Evolutionary conservation across 129 eudicot genomes (phyloP), one percentile per base, ranked within the genome.

Genomic region (Chrysanthemum lavandulifolium): DNA sequence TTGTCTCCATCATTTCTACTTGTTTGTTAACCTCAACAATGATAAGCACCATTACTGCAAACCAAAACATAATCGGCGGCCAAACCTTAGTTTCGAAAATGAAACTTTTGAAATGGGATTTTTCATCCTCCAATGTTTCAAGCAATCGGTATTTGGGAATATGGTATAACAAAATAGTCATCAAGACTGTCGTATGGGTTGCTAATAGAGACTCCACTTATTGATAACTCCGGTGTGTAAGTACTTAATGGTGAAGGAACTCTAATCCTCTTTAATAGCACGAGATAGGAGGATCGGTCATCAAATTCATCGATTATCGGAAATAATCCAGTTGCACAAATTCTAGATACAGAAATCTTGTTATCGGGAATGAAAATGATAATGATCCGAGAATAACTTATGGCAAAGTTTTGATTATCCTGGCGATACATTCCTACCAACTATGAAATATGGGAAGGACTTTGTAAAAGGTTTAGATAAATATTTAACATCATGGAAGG

Each of bases 331-430:
- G 82, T 88, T 29, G 82, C 80, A 2, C 80, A 74, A 27, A 83
- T 88, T 19, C 80, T 88, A 7, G 85, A 79, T 47, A 80, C 91
- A 6, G 95, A 67, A 85, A 88, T 45, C 86, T 88, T 29, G 80
- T 88, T 19, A 54, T 88, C 19, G 49, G 65, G 36, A 55, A 64
- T 58, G 65, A 61, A 4, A 52, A 55, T 23, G 65, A 65, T 7
- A 0, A 6, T 7, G 18, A 75, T 40, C 73, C 5, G 75, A 69
- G 2, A 62, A 57, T 8, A 79, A 76, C 68, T 8, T 77, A 13
- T 89, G 96, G 96, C 92, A 89, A 71, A 89, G 96, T 51, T 89
- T 89, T 31, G 89, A 84, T 82, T 78, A 82, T 11, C 86, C 87
- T 3, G 75, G 82, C 3, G 76, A 86, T 55, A 86, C 96, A 5